A percentile compares a stretch with the other conserved stretches of the same genome.
These are phyloP conservation scores for Rhynchosporium agropyri DNA, from an alignment of 2,329 filamentous ascomycete genomes.

Conservation along the genomic window DNA sequence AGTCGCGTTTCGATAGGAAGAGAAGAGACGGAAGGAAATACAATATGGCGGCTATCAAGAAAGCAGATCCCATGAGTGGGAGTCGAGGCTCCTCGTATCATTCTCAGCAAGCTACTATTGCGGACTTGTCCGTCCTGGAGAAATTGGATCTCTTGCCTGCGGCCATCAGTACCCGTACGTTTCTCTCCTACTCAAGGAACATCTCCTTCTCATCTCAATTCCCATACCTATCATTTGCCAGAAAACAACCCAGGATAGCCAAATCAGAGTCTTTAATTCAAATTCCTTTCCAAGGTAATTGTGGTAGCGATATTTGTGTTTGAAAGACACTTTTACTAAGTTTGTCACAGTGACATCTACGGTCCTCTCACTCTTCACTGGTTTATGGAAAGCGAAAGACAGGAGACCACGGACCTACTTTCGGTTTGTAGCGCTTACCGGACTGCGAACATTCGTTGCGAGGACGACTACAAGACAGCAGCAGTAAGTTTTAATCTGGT, in stretches of 20 bases:
- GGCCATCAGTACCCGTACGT: constrained; percentile 28
- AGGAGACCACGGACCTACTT: constrained; percentile 26
- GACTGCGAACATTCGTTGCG: constrained; percentile 24
- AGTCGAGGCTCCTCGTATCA: constrained; percentile 31
- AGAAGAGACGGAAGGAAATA: neutral
- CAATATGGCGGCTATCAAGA: constrained; percentile 1
- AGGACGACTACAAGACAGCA: constrained; percentile 30
- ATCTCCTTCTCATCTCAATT: neutral
- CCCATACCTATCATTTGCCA: neutral
- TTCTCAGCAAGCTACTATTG: constrained; percentile 28
- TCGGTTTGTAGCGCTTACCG: constrained; percentile 32
- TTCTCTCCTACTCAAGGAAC: neutral
- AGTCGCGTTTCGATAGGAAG: neutral
- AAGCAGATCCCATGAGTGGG: constrained; percentile 7
- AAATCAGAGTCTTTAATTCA: too few species aligned
- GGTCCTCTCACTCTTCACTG: constrained; percentile 29
- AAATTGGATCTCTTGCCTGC: constrained; percentile 33
- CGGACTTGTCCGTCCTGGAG: constrained; percentile 29
- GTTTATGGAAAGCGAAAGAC: constrained; percentile 25
- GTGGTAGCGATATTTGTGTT: neutral
- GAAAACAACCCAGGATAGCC: too few species aligned
- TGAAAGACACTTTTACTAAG: constrained; percentile 1
- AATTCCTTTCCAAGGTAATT: neutral
- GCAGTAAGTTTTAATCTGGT: constrained; percentile 29
- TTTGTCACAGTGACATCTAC: constrained; percentile 27